These are phyloP conservation scores for Didymella lethalis DNA, from an alignment of 2,329 filamentous ascomycete species.

Conservation along the genomic window DNA sequence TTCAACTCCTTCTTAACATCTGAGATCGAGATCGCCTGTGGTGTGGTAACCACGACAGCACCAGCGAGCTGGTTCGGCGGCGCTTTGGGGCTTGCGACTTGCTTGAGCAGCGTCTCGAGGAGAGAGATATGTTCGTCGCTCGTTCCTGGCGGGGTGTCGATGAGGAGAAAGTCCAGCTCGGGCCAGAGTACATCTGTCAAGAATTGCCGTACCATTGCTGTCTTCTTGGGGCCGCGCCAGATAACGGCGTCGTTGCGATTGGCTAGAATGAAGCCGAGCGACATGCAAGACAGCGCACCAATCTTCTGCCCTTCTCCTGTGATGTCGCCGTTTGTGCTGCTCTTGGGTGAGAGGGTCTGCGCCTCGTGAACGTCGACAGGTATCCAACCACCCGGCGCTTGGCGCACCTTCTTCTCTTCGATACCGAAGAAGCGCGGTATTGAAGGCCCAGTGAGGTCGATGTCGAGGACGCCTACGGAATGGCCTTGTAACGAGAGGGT, in stretches of 20 bases:
- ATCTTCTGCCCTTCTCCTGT: constrained; percentile 46
- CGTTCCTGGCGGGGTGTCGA: constrained; percentile 95
- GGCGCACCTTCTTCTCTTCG: constrained; percentile 86
- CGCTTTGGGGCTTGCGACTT: constrained; percentile 26
- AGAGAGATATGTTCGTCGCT: constrained; percentile 97
- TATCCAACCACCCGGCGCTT: constrained; percentile 90
- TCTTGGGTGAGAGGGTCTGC: constrained; percentile 34
- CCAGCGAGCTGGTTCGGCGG: constrained; percentile 74
- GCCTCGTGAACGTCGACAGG: constrained; percentile 82
- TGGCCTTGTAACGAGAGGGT: constrained; percentile 85
- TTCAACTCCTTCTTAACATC: constrained; percentile 96
- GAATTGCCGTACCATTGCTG: constrained; percentile 97
- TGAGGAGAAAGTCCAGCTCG: constrained; percentile 85
- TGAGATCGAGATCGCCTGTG: constrained; percentile 89
- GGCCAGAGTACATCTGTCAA: constrained; percentile 89
- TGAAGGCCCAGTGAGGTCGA: constrained; percentile 94
- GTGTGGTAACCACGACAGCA: constrained; percentile 94
- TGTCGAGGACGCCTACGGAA: constrained; percentile 92
- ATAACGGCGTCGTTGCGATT: constrained; percentile 90
- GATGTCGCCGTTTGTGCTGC: constrained; percentile 17
- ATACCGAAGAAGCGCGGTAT: constrained; percentile 95
- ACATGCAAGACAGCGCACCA: constrained; percentile 83
- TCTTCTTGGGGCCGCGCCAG: constrained; percentile 98
- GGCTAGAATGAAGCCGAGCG: constrained; percentile 86
- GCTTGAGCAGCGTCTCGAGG: constrained; percentile 75